These are phyloP conservation scores for Blyttiomyces sp. DNA, from an alignment of 371 early-diverging fungal genomes.

Conservation along the genomic window DNA sequence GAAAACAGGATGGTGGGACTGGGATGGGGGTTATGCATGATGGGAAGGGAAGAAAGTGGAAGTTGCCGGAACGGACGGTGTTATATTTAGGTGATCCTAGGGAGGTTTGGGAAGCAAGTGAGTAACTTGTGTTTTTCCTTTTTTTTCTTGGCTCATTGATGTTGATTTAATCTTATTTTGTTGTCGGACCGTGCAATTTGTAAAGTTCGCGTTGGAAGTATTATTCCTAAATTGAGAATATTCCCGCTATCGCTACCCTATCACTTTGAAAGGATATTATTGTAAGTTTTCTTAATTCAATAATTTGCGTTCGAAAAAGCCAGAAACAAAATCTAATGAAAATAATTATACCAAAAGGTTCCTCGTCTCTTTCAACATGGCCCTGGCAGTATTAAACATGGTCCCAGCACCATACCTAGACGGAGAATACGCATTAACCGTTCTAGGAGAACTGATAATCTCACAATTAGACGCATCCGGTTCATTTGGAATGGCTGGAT, in stretches of 20 bases:
- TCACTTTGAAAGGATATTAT: slow-evolving; percentile 49
- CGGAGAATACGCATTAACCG: slow-evolving; percentile 64
- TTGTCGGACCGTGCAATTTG: slow-evolving; percentile 53
- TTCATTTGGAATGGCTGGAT: too few species aligned
- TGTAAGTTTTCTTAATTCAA: slow-evolving; percentile 38
- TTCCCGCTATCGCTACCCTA: slow-evolving; percentile 63
- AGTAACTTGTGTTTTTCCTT: slow-evolving; percentile 57
- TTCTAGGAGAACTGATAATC: slow-evolving; percentile 36
- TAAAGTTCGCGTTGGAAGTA: slow-evolving; percentile 61
- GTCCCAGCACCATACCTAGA: slow-evolving; percentile 74
- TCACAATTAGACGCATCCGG: too few species aligned
- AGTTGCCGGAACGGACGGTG: slow-evolving; percentile 17
- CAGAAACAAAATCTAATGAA: too few species aligned
- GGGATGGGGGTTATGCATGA: not conserved
- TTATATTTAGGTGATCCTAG: slow-evolving; percentile 59
- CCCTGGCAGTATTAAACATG: slow-evolving; percentile 73
- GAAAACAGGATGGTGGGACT: too few species aligned
- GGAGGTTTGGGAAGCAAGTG: slow-evolving; percentile 61
- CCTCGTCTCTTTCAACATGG: slow-evolving; percentile 71
- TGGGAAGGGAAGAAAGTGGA: not conserved
- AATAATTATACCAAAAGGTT: slow-evolving; percentile 61
- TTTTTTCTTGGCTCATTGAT: slow-evolving; percentile 35
- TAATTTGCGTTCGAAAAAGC: too few species aligned
- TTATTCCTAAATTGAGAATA: slow-evolving; percentile 53
- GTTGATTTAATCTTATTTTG: too few species aligned